These are phyloP conservation scores for Russula compacta DNA, from an alignment of 768 basidiomycete species.

Conservation along the genomic window DNA sequence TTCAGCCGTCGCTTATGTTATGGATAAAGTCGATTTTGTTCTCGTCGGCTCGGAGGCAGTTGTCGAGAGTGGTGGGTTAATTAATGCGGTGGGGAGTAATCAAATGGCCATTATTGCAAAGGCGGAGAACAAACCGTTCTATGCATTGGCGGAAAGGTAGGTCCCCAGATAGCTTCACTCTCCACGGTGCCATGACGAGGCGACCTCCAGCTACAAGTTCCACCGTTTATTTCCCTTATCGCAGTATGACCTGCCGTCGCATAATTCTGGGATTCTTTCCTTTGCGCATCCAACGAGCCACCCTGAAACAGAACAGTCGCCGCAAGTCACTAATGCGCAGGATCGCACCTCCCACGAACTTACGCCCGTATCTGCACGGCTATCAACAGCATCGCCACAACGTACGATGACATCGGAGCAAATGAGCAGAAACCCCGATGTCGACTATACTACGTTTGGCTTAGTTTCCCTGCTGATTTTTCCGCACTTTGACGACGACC, in stretches of 20 bases:
- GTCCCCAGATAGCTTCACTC: background rate
- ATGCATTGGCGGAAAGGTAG: conserved; percentile 87
- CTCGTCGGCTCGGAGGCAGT: conserved; percentile 97
- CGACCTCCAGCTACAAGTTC: conserved; percentile 78
- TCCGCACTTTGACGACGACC: conserved; percentile 16
- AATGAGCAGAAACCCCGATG: conserved; percentile 75
- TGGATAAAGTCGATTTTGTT: conserved; percentile 93
- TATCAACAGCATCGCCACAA: conserved; percentile 21
- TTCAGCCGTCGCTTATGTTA: conserved; percentile 93
- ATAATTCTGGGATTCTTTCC: conserved; percentile 65
- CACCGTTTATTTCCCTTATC: conserved; percentile 91
- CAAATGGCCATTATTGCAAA: conserved; percentile 96
- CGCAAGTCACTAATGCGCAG: background rate
- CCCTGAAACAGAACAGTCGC: conserved; percentile 2
- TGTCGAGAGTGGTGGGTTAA: conserved; percentile 88
- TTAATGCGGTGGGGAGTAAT: conserved; percentile 91
- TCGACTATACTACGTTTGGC: conserved; percentile 84
- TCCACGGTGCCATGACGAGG: background rate
- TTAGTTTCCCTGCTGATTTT: background rate
- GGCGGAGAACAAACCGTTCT: conserved; percentile 91
- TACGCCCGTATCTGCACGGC: conserved; percentile 19
- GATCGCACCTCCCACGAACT: conserved; percentile 7
- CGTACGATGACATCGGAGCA: conserved; percentile 71
- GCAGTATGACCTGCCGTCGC: conserved; percentile 80
- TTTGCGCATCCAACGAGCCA: conserved; percentile 38